phyloP scores from a whole-genome alignment of 2,329 filamentous ascomycete genomes.

The Colletotrichum sp. region DNA sequence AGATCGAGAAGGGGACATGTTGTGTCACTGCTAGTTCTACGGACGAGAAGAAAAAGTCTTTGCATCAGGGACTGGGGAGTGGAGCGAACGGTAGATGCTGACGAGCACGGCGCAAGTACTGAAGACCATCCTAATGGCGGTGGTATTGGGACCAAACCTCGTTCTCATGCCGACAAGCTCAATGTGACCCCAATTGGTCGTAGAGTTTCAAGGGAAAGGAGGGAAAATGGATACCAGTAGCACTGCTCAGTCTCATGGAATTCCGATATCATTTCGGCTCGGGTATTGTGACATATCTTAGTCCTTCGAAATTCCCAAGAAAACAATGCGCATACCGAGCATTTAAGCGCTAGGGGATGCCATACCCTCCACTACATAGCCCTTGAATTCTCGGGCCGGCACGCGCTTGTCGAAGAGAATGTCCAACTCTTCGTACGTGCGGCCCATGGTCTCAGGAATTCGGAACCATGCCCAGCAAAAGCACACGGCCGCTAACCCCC shows the following conservation, averaged over 20 bases:
- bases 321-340: background rate
- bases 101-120: background rate
- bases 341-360: background rate
- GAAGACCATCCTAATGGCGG: background rate
- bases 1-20: background rate
- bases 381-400: conserved; percentile 41
- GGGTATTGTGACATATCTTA: background rate
- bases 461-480: conserved; percentile 27
- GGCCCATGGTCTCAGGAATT: conserved; percentile 28
- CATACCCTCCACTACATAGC: conserved; percentile 27
- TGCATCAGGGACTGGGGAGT: background rate
- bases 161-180: background rate
- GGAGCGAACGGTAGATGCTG: background rate
- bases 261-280: background rate
- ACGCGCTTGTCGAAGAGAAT: conserved; percentile 35
- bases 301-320: background rate
- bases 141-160: background rate
- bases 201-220: background rate
- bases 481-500: conserved; percentile 22
- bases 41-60: background rate
- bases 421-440: conserved; percentile 28
- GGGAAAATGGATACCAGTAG: background rate
- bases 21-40: background rate
- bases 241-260: background rate
- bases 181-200: background rate